Conservation (phyloP, 169 alveolate species). For the Plasmodium vivax region DNA sequence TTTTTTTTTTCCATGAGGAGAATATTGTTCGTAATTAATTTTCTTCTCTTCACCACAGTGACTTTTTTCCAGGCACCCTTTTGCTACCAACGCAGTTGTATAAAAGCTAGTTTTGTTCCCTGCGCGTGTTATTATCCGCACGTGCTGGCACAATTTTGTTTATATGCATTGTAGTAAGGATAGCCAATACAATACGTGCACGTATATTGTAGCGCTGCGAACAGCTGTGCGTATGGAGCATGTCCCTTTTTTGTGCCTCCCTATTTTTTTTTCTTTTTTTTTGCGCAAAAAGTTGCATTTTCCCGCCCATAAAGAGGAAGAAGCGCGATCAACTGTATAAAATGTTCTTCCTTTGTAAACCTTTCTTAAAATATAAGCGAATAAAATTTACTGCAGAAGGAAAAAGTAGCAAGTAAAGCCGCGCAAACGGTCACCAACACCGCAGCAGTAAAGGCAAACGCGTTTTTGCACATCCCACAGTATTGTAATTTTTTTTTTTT, state of each 20-base stretch:
- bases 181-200: background rate
- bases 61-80: background rate
- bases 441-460: background rate
- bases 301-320: background rate
- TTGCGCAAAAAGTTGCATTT: background rate
- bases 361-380: background rate
- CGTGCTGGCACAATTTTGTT: background rate
- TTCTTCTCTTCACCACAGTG: background rate
- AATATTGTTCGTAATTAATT: background rate
- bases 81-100: background rate
- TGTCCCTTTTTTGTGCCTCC: background rate
- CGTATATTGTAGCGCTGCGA: background rate
- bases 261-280: background rate
- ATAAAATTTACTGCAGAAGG: background rate
- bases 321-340: background rate
- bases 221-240: background rate
- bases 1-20: background rate
- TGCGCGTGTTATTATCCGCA: background rate
- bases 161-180: background rate
- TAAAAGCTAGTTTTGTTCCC: background rate
- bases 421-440: background rate
- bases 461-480: background rate
- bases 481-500: background rate
- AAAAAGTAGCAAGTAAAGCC: background rate
- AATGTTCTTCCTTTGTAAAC: background rate